A percentile compares a stretch with the other conserved stretches of the same genome.
Evolutionary conservation across 2,329 filamentous ascomycete genomes (phyloP).

Genomic region (Fusarium devonianum): DNA sequence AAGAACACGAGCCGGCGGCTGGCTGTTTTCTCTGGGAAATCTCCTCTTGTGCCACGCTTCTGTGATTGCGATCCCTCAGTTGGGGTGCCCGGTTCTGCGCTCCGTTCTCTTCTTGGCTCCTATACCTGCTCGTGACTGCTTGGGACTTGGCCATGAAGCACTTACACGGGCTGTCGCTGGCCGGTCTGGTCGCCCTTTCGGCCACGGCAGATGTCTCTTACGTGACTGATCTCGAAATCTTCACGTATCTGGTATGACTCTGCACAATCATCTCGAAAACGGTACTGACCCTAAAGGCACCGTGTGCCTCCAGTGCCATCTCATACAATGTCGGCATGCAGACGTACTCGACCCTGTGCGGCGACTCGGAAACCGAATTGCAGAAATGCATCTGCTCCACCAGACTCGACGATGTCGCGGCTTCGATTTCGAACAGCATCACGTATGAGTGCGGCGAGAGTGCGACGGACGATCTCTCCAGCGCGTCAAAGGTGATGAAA

Average conservation of each 20-base stretch:
- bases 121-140: not conserved
- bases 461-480: conserved; percentile 57
- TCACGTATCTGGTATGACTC: conserved; percentile 49
- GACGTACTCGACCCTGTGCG: conserved; percentile 52
- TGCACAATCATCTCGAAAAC: not conserved
- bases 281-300: conserved; percentile 49
- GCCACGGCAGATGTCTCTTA: conserved; percentile 47
- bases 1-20: conserved; percentile 8
- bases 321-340: conserved; percentile 53
- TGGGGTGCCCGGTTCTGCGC: conserved; percentile 9
- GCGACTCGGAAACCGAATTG: conserved; percentile 52
- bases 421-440: conserved; percentile 50
- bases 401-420: conserved; percentile 49
- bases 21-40: conserved; percentile 9
- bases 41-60: conserved; percentile 11
- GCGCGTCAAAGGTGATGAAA: conserved; percentile 53
- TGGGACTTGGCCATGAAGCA: conserved; percentile 29
- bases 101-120: conserved; percentile 2
- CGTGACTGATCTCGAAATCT: conserved; percentile 55
- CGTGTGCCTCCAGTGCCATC: conserved; percentile 57
- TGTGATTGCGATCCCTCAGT: conserved; percentile 3
- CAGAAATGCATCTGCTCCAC: conserved; percentile 62
- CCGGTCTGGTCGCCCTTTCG: conserved; percentile 11
- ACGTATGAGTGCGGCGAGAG: conserved; percentile 54
- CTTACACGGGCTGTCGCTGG: conserved; percentile 28